Conservation (phyloP, 2,329 filamentous ascomycete genomes). For the Fusarium xylarioides region DNA sequence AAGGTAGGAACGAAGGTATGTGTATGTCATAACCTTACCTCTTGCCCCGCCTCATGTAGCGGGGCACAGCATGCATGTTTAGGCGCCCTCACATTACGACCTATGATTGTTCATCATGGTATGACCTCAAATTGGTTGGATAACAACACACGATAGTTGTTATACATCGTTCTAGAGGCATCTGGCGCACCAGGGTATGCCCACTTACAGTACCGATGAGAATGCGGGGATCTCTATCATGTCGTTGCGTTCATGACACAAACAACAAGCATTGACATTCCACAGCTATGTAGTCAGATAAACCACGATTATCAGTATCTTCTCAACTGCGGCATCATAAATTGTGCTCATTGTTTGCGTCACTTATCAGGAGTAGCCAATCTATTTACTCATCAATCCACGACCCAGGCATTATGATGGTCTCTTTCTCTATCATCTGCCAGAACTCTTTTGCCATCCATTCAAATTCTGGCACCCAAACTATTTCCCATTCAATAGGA, state of each 20-base stretch:
- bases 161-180: background rate
- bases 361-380: too few relatives aligned
- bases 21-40: background rate
- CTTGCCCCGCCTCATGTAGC: conserved; percentile 5
- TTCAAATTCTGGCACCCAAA: conserved; percentile 42
- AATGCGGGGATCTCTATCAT: too few relatives aligned
- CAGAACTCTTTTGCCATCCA: conserved; percentile 43
- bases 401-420: conserved; percentile 35
- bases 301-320: too few relatives aligned
- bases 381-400: too few relatives aligned
- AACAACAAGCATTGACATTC: background rate
- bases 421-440: conserved; percentile 24
- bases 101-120: background rate
- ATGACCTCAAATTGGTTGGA: background rate
- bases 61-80: background rate
- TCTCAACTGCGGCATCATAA: too few relatives aligned
- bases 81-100: too few relatives aligned
- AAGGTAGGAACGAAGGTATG: background rate
- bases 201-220: too few relatives aligned
- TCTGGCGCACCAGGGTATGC: background rate
- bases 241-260: too few relatives aligned
- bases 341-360: too few relatives aligned
- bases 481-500: conserved; percentile 30
- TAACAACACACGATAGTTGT: background rate
- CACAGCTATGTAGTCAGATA: too few relatives aligned